A percentile compares a stretch with the other conserved stretches of the same genome.
phyloP scores from a whole-genome alignment of 352 stramenopile species.

The Globisporangium orthogonon region DNA sequence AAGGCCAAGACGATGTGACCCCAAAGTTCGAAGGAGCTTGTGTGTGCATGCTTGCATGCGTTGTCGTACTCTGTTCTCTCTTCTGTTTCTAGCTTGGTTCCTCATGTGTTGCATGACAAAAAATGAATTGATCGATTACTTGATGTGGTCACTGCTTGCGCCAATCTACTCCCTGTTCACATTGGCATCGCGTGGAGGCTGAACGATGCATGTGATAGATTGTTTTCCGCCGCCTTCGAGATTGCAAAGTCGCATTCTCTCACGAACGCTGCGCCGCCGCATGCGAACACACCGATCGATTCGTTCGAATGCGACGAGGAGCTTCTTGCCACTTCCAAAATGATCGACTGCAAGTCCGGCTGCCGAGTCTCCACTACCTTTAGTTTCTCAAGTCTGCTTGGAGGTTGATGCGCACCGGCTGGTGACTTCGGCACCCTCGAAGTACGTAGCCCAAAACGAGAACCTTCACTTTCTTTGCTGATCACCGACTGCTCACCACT shows the following conservation, averaged over 20 bases:
- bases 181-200: background rate
- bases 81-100: no score
- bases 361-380: background rate
- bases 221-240: background rate
- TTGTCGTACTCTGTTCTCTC: background rate
- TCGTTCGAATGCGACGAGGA: slow-evolving; percentile 12
- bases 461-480: no score
- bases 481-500: no score
- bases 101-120: no score
- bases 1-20: slow-evolving; percentile 4
- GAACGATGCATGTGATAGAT: background rate
- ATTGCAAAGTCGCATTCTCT: slow-evolving; percentile 5
- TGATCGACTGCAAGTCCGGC: slow-evolving; percentile 3
- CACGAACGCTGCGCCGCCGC: slow-evolving; percentile 12
- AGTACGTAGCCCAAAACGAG: no score
- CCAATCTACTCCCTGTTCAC: no score
- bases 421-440: no score
- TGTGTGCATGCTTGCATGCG: background rate
- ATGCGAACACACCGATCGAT: slow-evolving; percentile 19
- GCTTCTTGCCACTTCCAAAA: slow-evolving; percentile 8
- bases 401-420: no score
- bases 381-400: no score
- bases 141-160: no score
- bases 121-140: no score
- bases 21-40: background rate